Base-by-base conservation (phyloP, 2,329 filamentous ascomycete genomes). In the Cyclaneusma minus region DNA sequence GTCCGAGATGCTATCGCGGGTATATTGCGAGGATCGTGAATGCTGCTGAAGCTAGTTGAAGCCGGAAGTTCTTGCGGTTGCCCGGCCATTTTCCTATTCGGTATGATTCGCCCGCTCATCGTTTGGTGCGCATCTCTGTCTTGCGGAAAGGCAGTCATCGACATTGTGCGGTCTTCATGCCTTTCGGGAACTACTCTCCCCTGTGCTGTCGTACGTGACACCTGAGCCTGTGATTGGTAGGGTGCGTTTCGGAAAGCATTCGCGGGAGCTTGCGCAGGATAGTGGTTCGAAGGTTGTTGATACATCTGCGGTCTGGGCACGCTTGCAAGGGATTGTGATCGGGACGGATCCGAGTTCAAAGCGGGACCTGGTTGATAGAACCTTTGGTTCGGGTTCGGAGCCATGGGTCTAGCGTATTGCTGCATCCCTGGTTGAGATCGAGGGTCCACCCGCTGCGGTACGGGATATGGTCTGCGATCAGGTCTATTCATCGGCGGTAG, bases 81-180 rank as follows among this genome's bases (percentile, higher is more conserved):
- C 23, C 14, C 29, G 42, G 14, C 39, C 38, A 34, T 44, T 55
- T 58, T 62, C 51, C 80, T 67, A 42, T 75, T 80, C 3, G 89
- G 89, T 38, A 98, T 92, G 12, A 92, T 65, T 38, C 89, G 70
- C 24, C 89, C 89, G 47, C 81, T 92, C 70, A 87, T 91, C 5
- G 85, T 94, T 52, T 94, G 87, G 49, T 89, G 78, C 22, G 84
- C 61, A 42, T 80, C 78, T 33, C 68, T 65, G 40, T 91, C 82
- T 28, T 77, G 64, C 3, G 75, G 64, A 39, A 83, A 80, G 7
- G 80, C 82, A 4, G 78, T 89, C 76, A 98, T 77, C 23, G 87
- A 93, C 89, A 95, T 95, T 35, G 89, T 75, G 31, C 89, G 71
- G 51, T 95, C 87, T 42, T 91, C 82, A 34, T 85, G 79, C 28